Evolutionary conservation across 176 grass and related monocot species (phyloP).

Genomic region (Miscanthus lutarioriparius): DNA sequence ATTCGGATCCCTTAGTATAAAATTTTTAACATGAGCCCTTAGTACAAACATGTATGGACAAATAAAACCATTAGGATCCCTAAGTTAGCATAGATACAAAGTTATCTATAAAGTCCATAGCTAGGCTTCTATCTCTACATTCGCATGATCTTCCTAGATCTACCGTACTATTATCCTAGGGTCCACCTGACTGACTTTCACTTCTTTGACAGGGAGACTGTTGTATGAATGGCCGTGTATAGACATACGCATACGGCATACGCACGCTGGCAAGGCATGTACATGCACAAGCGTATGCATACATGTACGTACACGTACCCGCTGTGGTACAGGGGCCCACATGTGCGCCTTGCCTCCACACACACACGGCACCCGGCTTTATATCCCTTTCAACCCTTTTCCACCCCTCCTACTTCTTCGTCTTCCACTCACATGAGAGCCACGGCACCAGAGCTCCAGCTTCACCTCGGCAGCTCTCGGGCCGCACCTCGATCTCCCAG

Average conservation of each 20-base stretch:
- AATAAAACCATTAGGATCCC: neutral
- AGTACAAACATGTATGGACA: neutral
- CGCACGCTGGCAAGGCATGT: too few relatives aligned
- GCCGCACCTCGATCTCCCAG: neutral
- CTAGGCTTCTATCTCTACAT: neutral
- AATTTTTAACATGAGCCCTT: too few relatives aligned
- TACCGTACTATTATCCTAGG: neutral
- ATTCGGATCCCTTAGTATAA: too few relatives aligned
- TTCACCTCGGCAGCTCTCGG: neutral
- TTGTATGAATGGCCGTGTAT: neutral
- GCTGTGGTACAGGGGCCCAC: constrained; percentile 21
- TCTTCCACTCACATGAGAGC: constrained; percentile 42
- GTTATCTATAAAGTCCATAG: too few relatives aligned
- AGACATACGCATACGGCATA: neutral
- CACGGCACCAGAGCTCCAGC: neutral
- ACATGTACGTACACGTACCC: neutral
- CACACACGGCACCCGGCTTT: constrained; percentile 60
- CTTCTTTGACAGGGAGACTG: neutral
- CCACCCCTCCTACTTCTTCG: neutral
- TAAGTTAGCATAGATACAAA: too few relatives aligned
- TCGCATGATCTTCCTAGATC: neutral
- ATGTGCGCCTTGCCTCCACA: constrained; percentile 46
- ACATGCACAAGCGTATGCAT: neutral
- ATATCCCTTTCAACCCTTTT: constrained; percentile 56
- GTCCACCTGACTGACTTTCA: neutral